Percentiles rank a stretch among this genome's conserved stretches.
Conservation (phyloP, 345 rosid species). For the Pistacia vera region DNA sequence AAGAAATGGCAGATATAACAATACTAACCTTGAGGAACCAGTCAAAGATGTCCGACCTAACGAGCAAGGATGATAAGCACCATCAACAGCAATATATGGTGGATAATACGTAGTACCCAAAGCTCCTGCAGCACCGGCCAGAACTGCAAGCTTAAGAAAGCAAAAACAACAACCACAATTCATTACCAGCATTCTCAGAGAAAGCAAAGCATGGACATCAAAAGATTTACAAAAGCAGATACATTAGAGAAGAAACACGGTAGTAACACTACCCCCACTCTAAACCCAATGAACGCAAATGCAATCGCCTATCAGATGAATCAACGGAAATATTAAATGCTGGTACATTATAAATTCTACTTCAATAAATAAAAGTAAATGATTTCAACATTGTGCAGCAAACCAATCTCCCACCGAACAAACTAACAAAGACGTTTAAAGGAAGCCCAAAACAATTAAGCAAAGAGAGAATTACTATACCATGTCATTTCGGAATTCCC, state of each 20-base stretch:
- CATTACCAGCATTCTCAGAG: background rate
- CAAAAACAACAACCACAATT: constrained; percentile 14
- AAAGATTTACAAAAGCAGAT: background rate
- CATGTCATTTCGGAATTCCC: too few relatives aligned
- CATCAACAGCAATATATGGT: constrained; percentile 72
- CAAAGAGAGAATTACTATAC: too few relatives aligned
- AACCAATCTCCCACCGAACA: background rate
- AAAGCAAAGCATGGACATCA: background rate
- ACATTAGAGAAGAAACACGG: too few relatives aligned
- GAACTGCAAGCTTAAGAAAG: constrained; percentile 77
- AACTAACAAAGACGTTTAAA: background rate
- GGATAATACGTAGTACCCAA: constrained; percentile 76
- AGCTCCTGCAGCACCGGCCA: constrained; percentile 81
- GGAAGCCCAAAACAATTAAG: too few relatives aligned
- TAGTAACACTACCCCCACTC: too few relatives aligned
- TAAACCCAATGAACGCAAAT: too few relatives aligned
- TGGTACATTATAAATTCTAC: background rate
- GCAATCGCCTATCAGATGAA: too few relatives aligned
- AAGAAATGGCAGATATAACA: background rate
- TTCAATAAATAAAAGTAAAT: constrained; percentile 1
- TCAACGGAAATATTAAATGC: too few relatives aligned
- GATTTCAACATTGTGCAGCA: background rate
- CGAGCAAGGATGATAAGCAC: constrained; percentile 63
- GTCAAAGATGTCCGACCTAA: constrained; percentile 54
- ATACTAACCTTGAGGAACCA: constrained; percentile 59